phyloP scores from a whole-genome alignment of 768 basidiomycete species.

The Lentinus brumalis region DNA sequence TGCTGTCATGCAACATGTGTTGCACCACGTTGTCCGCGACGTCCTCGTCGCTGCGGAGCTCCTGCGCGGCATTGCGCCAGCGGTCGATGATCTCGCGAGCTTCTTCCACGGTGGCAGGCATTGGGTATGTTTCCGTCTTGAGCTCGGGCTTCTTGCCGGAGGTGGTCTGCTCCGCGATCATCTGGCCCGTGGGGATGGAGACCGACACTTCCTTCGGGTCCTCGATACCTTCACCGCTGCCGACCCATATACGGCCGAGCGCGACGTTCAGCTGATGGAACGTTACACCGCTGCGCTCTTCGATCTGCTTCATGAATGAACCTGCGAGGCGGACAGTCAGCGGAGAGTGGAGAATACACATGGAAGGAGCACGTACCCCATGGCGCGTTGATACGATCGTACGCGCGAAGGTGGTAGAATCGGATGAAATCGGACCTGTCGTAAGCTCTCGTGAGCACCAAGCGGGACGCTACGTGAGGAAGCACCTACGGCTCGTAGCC shows the following conservation, averaged over 20 bases:
- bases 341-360: neutral
- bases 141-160: constrained; percentile 44
- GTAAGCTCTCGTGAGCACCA: neutral
- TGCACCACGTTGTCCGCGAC: constrained; percentile 82
- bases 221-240: constrained; percentile 38
- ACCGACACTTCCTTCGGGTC: constrained; percentile 58
- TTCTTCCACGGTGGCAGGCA: constrained; percentile 68
- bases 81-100: constrained; percentile 66
- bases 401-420: constrained; percentile 91
- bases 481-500: constrained; percentile 70
- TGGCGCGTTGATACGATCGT: constrained; percentile 88
- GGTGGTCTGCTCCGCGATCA: constrained; percentile 42
- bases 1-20: constrained; percentile 69
- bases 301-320: constrained; percentile 66
- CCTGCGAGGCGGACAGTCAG: constrained; percentile 24
- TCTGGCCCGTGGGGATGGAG: constrained; percentile 52
- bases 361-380: constrained; percentile 41
- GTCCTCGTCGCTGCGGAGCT: constrained; percentile 55
- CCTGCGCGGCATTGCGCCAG: constrained; percentile 70
- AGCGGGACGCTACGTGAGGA: neutral
- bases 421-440: constrained; percentile 78
- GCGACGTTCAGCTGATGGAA: constrained; percentile 90
- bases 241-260: constrained; percentile 75
- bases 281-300: constrained; percentile 70
- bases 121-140: constrained; percentile 61